These are phyloP conservation scores for Fusarium chaquense DNA, from an alignment of 2,329 filamentous ascomycete species.

Conservation along the genomic window DNA sequence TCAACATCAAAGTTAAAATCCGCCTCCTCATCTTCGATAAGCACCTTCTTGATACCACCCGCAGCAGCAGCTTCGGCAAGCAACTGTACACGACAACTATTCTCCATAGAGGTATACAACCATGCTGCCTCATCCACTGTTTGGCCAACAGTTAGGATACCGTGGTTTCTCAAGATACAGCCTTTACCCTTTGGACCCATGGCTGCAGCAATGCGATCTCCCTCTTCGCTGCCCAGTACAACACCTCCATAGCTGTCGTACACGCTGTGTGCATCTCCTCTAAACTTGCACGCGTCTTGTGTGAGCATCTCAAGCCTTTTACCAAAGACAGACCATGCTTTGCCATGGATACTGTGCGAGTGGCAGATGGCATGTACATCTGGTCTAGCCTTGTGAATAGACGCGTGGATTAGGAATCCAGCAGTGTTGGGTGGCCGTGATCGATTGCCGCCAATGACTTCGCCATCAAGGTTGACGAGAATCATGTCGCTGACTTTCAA, in stretches of 20 bases:
- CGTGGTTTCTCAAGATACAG: slow-evolving; percentile 77
- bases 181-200: slow-evolving; percentile 69
- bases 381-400: slow-evolving; percentile 71
- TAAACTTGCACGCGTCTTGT: slow-evolving; percentile 73
- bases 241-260: slow-evolving; percentile 68
- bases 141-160: slow-evolving; percentile 73
- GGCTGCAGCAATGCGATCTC: slow-evolving; percentile 70
- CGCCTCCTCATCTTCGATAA: slow-evolving; percentile 58
- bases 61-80: slow-evolving; percentile 48
- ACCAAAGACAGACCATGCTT: slow-evolving; percentile 75
- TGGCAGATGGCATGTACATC: slow-evolving; percentile 77
- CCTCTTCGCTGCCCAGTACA: slow-evolving; percentile 71
- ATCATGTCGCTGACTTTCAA: slow-evolving; percentile 77
- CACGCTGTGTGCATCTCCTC: slow-evolving; percentile 70
- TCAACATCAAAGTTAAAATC: slow-evolving; percentile 51
- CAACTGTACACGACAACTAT: slow-evolving; percentile 65
- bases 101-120: slow-evolving; percentile 75
- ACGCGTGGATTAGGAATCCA: slow-evolving; percentile 77
- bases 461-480: slow-evolving; percentile 69
- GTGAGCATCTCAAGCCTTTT: slow-evolving; percentile 75
- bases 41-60: slow-evolving; percentile 50
- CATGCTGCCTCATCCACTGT: slow-evolving; percentile 82
- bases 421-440: slow-evolving; percentile 73
- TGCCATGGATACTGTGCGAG: slow-evolving; percentile 72
- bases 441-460: slow-evolving; percentile 72